Evolutionary conservation across 169 alveolate genomes (phyloP), one percentile per base, ranked within the genome.

Genomic region (Fabrea salina): DNA sequence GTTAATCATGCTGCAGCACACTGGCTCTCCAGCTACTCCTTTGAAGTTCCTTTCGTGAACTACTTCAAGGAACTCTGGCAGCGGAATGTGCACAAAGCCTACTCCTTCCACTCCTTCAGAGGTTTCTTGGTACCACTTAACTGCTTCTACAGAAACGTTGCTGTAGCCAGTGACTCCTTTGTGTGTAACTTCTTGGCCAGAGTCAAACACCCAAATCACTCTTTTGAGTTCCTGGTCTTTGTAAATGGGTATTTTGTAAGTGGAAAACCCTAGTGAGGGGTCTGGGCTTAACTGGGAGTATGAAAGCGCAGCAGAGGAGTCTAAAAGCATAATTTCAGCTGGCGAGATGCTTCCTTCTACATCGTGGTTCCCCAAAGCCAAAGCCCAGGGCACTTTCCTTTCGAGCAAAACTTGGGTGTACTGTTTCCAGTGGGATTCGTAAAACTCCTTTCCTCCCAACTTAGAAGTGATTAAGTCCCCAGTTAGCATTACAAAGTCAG

Each of bases 391-490:
- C 19, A 19, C 32, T 35, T 77, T 51, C 5, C 32, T 5, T 22
- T 75, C 59, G 35, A 2, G 16, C 35, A 85, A 19, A 7, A 80
- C 57, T 33, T 54, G 30, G 32, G 85, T 58, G 59, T 51, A 51
- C 7, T 51, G 57, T 3, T 49, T 37, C 41, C 58, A 85, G 16
- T 50, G 19, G n/a, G 56, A 43, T 47, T 80, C 67, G 76, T 49
- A 80, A 80, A 83, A 85, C n/a, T 72, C 82, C 32, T 41, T 35
- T 19, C 61, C 74, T 83, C 91, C 78, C 5, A 79, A 82, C 58
- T 80, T 80, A 3, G 88, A 87, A 27, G 81, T 57, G 1, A 85
- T 80, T 32, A 81, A 59, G 74, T 85, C 91, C 2, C 91, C 91
- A 61, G 91, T 81, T 7, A 75, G 40, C 0, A 57, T 68, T 16